Percentiles rank a stretch among this genome's conserved stretches.
phyloP scores from a whole-genome alignment of 108 stramenopile species.

The Hondaea fermentalgiana region DNA sequence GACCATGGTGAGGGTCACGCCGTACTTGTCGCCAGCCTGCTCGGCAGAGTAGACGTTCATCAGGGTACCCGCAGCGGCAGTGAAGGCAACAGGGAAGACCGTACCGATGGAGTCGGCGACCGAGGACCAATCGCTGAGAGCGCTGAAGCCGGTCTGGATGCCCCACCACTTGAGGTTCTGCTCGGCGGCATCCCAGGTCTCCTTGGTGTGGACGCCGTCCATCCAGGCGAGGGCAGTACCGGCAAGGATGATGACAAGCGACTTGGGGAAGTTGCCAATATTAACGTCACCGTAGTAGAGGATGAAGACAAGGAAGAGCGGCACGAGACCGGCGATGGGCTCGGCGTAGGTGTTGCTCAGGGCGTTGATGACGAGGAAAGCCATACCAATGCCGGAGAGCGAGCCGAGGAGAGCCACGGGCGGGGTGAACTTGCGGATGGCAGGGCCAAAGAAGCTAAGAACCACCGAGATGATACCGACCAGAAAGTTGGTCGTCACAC shows the following conservation, averaged over 20 bases:
- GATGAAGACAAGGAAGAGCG: neutral
- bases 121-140: neutral
- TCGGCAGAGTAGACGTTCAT: neutral
- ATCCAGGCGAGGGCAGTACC: constrained; percentile 30
- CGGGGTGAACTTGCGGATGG: neutral
- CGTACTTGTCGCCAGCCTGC: constrained; percentile 26
- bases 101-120: neutral
- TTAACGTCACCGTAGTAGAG: neutral
- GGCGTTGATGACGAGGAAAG: neutral
- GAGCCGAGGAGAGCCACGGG: neutral
- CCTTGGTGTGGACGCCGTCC: constrained; percentile 17
- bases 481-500: constrained; percentile 34
- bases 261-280: neutral
- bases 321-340: neutral
- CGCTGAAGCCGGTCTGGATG: neutral
- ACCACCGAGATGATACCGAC: constrained; percentile 29
- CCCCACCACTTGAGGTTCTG: neutral
- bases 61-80: neutral
- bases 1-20: constrained; percentile 25
- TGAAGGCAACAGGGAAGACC: neutral
- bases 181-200: constrained; percentile 11
- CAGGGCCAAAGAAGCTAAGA: constrained; percentile 17
- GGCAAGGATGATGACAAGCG: constrained; percentile 7
- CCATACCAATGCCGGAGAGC: neutral
- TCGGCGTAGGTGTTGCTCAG: neutral